Evolutionary conservation across 75 land plant genomes (phyloP), one percentile per base, ranked within the genome.

Genomic region (Cryptomeria japonica): DNA sequence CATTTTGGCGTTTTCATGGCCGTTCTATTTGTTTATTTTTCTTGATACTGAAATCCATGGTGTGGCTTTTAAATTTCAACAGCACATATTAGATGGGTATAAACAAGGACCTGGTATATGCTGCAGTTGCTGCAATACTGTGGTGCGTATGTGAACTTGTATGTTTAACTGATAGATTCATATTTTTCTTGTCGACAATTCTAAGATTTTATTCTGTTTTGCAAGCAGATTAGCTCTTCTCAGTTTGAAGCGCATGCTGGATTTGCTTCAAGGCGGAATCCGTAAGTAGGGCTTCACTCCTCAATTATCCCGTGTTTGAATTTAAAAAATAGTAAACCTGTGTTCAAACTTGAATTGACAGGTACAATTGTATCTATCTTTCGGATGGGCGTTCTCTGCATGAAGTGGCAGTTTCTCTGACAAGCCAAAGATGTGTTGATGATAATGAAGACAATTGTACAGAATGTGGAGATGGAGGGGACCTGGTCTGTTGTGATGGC

Each of bases 241-340:
- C 90, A 88, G 76, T 97, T 97, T 93, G 99, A 97, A 94, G 94
- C 94, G 80, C 99, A 97, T 92, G 99, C 99, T 79, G 99, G 99
- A 47, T 93, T 93, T 88, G 95, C 99, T 73, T 90, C 96, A 84
- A 92, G 99, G 19, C 90, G 94, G 44, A 97, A 96, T 89, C 99
- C 99, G 99, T 97, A 86, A 94, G 99, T 96, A 82, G n/a, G 47
- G n/a, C 5, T 82, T 44, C 34, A 82, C 82, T 82, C 0, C 25
- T 38, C 15, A 14, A 31, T 12, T 64, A 39, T 31, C 11, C 41
- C 32, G 79, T 86, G 32, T 56, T 38, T 49, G 25, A 86, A 64
- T 73, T 37, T 72, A 0, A 16, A n/a, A 22, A 42, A 25, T 88
- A 13, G 7, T 75, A 83, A 42, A 22, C 19, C 31, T 3, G 3